Conservation (phyloP, 176 grass and related monocot species). For the Eleusine coracana region DNA sequence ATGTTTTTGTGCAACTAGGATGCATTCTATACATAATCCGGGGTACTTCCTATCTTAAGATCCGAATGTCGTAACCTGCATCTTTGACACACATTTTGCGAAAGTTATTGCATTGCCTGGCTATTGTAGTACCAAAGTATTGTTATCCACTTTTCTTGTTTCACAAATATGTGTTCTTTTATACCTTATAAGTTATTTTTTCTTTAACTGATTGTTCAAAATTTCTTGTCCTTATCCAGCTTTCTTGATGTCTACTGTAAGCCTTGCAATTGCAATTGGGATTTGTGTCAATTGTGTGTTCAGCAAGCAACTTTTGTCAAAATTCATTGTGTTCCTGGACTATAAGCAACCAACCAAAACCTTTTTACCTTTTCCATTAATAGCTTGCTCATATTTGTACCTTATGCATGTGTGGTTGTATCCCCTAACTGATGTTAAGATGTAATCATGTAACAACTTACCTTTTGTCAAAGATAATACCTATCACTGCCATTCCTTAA, state of each 20-base stretch:
- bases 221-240: background rate
- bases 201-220: background rate
- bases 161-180: background rate
- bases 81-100: background rate
- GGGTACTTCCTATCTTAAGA: background rate
- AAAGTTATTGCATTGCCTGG: constrained; percentile 15
- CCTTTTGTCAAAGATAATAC: constrained; percentile 21
- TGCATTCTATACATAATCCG: constrained; percentile 1
- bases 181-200: background rate
- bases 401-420: constrained; percentile 9
- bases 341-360: background rate
- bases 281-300: background rate
- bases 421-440: constrained; percentile 15
- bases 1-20: constrained; percentile 24
- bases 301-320: constrained; percentile 2
- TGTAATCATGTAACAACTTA: constrained; percentile 8
- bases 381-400: constrained; percentile 7
- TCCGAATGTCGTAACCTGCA: background rate
- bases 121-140: background rate
- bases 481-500: background rate
- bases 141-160: constrained; percentile 15
- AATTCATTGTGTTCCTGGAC: constrained; percentile 11
- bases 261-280: background rate
- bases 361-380: constrained; percentile 20
- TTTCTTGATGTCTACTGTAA: background rate